These are phyloP conservation scores for Entomortierella beljakovae DNA, from an alignment of 192 early-diverging fungal genomes.

Conservation along the genomic window DNA sequence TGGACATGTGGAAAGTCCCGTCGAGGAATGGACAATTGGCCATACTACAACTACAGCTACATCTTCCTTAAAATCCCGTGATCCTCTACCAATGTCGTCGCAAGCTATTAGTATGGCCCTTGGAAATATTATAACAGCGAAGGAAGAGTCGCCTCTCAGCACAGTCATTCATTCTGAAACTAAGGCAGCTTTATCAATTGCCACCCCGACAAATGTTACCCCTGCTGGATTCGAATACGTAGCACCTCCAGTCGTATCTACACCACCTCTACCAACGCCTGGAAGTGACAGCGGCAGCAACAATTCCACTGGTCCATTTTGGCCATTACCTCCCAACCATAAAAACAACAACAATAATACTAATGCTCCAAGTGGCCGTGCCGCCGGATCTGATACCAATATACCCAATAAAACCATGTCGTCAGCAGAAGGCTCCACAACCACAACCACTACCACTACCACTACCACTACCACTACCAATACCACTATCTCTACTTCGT, in stretches of 20 bases:
- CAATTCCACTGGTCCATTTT: not conserved
- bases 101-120: slow-evolving; percentile 20
- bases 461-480: not conserved
- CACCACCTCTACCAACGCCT: not conserved
- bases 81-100: slow-evolving; percentile 38
- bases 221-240: not conserved
- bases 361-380: not conserved
- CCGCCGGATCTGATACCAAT: not conserved
- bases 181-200: not conserved
- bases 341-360: too few species aligned
- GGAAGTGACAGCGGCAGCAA: not conserved
- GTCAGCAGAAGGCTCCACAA: not conserved
- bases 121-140: slow-evolving; percentile 2
- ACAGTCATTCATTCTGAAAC: slow-evolving; percentile 2
- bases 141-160: not conserved
- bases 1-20: slow-evolving; percentile 9
- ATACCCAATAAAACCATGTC: slow-evolving; percentile 2
- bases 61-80: slow-evolving; percentile 31
- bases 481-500: not conserved
- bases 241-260: not conserved
- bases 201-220: not conserved
- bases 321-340: slow-evolving; percentile 20
- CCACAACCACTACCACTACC: not conserved
- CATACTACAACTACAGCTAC: slow-evolving; percentile 4
- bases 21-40: slow-evolving; percentile 47